A percentile compares a stretch with the other conserved stretches of the same genome.
These are phyloP conservation scores for Carex scoparia DNA, from an alignment of 176 grass and related monocot species.

Conservation along the genomic window DNA sequence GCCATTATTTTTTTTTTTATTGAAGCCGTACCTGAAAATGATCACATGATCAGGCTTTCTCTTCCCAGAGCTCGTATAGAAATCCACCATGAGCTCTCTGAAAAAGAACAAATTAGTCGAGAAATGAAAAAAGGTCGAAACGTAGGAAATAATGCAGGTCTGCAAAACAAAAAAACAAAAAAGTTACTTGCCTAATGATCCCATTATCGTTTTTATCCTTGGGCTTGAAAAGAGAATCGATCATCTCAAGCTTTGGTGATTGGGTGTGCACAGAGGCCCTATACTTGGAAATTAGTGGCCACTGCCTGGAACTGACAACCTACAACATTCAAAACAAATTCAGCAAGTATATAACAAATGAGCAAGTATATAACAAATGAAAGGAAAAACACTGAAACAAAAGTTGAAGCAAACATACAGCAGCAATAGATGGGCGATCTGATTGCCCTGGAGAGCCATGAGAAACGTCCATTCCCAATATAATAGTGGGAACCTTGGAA, in stretches of 20 bases:
- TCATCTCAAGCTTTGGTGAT: slow-evolving; percentile 77
- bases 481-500: slow-evolving; percentile 62
- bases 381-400: not conserved
- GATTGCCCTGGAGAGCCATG: slow-evolving; percentile 85
- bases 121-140: not conserved
- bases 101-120: not conserved
- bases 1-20: not conserved
- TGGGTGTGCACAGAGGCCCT: slow-evolving; percentile 83
- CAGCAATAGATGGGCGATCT: slow-evolving; percentile 78
- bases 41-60: slow-evolving; percentile 76
- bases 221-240: slow-evolving; percentile 80
- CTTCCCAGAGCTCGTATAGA: slow-evolving; percentile 75
- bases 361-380: not conserved
- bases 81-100: slow-evolving; percentile 74
- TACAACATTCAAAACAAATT: slow-evolving; percentile 24
- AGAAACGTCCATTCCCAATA: slow-evolving; percentile 81
- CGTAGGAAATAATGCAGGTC: not conserved
- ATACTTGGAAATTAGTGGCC: slow-evolving; percentile 84
- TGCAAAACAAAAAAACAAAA: not conserved
- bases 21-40: slow-evolving; percentile 53
- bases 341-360: not conserved
- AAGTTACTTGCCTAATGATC: slow-evolving; percentile 41
- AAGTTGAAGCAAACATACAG: slow-evolving; percentile 32
- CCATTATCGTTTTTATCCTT: slow-evolving; percentile 48
- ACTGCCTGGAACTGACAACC: slow-evolving; percentile 86